These are phyloP conservation scores for Penicillium sp. DNA, from an alignment of 2,329 filamentous ascomycete species.

Conservation along the genomic window DNA sequence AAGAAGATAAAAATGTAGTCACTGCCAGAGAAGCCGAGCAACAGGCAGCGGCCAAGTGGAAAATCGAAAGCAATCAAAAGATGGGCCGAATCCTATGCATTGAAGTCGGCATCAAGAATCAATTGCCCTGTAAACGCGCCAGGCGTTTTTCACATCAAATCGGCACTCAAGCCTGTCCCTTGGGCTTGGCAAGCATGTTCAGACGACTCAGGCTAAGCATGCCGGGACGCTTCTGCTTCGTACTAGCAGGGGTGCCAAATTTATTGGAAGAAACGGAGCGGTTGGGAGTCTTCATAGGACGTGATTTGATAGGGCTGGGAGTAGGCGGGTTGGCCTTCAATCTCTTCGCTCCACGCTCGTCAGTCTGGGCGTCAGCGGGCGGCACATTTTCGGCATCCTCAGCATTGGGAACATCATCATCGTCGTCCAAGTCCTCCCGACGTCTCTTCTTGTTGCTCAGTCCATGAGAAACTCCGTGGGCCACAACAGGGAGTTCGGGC, in stretches of 20 bases:
- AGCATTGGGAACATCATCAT: constrained; percentile 23
- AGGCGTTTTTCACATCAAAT: constrained; percentile 6
- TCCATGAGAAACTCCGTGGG: constrained; percentile 43
- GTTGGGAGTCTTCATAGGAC: constrained; percentile 31
- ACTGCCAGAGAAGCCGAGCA: background rate
- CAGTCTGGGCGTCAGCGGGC: constrained; percentile 22
- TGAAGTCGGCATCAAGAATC: background rate
- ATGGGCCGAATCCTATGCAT: background rate
- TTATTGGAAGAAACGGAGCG: constrained; percentile 24
- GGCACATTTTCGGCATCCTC: constrained; percentile 35
- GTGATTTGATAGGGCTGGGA: constrained; percentile 38
- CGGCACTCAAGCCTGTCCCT: constrained; percentile 33
- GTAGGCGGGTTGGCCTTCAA: constrained; percentile 36
- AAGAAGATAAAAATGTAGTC: background rate
- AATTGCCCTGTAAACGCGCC: constrained; percentile 4
- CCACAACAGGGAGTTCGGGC: constrained; percentile 35
- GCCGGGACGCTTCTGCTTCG: constrained; percentile 29
- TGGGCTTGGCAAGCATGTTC: constrained; percentile 50
- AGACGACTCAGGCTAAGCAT: constrained; percentile 48
- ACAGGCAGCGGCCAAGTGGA: background rate
- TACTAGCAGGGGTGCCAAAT: constrained; percentile 31
- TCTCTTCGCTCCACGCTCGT: constrained; percentile 37
- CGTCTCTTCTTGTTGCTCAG: constrained; percentile 43
- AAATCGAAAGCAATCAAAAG: background rate
- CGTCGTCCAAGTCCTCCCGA: constrained; percentile 32